phyloP scores from a whole-genome alignment of 2,329 filamentous ascomycete species.

The Exophiala calicioides region DNA sequence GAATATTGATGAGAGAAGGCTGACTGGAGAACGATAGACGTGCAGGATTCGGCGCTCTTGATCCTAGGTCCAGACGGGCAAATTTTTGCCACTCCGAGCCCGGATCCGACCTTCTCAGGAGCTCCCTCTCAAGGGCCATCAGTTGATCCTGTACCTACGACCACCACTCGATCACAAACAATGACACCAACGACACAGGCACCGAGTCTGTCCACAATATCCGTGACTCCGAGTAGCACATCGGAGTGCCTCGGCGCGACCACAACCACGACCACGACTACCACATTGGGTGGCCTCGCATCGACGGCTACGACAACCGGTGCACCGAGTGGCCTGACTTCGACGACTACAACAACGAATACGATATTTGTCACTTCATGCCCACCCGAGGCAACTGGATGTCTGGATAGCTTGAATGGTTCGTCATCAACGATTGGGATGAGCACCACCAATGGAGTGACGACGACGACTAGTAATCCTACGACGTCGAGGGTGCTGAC shows the following conservation, averaged over 20 bases:
- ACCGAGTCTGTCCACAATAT: neutral
- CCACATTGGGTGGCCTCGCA: too few relatives aligned
- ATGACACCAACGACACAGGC: constrained; percentile 2
- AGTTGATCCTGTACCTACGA: constrained; percentile 15
- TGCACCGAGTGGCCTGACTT: too few relatives aligned
- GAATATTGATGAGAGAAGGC: too few relatives aligned
- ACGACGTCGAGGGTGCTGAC: neutral
- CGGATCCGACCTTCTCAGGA: constrained; percentile 21
- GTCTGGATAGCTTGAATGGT: constrained; percentile 1
- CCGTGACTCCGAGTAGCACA: neutral
- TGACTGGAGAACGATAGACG: constrained; percentile 12
- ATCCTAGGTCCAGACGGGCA: constrained; percentile 20
- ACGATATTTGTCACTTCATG: constrained; percentile 18
- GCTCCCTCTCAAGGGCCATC: constrained; percentile 20
- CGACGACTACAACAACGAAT: constrained; percentile 15
- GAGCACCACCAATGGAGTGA: neutral
- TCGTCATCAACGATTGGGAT: neutral
- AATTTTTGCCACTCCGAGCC: constrained; percentile 20
- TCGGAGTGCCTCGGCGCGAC: too few relatives aligned
- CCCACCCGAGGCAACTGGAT: neutral
- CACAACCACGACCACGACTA: too few relatives aligned
- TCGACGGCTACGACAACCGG: too few relatives aligned
- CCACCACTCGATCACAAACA: constrained; percentile 4
- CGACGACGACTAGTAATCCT: constrained; percentile 2
- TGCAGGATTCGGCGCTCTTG: constrained; percentile 25